Conservation (phyloP, 441 rosid species). For the Brassica hybrid region DNA sequence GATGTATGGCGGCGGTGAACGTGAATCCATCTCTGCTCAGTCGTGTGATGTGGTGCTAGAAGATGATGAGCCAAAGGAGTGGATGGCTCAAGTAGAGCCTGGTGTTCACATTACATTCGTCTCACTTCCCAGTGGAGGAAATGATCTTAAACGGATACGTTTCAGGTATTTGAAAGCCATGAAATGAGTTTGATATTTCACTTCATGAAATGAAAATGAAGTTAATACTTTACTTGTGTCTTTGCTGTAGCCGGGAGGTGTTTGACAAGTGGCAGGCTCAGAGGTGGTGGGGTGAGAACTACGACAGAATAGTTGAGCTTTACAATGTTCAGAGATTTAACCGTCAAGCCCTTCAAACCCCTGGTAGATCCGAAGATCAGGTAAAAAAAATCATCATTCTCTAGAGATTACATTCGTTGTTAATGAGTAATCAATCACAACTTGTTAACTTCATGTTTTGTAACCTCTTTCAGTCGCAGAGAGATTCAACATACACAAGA, state of each 20-base stretch:
- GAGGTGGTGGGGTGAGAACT: conserved; percentile 99
- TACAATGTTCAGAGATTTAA: conserved; percentile 99
- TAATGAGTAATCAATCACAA: background rate
- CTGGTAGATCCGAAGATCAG: conserved; percentile 92
- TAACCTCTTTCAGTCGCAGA: conserved; percentile 46
- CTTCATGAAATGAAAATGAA: background rate
- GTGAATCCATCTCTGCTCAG: conserved; percentile 64
- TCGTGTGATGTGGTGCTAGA: conserved; percentile 80
- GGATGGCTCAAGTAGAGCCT: conserved; percentile 99
- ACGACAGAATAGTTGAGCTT: conserved; percentile 95
- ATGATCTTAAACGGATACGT: conserved; percentile 95
- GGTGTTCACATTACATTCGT: conserved; percentile 98
- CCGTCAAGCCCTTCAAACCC: conserved; percentile 92
- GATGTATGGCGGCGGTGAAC: conserved; percentile 52
- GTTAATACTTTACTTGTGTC: conserved; percentile 21
- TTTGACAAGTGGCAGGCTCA: conserved; percentile 99
- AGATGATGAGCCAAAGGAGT: conserved; percentile 88
- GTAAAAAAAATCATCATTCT: conserved; percentile 44
- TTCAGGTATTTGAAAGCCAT: conserved; percentile 62
- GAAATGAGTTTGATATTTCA: background rate
- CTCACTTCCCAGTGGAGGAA: conserved; percentile 92
- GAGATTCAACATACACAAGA: conserved; percentile 84
- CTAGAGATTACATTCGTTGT: background rate
- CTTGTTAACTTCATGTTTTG: background rate
- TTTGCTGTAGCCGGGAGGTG: conserved; percentile 81